Conservation (phyloP, 1,284 basidiomycete genomes). For the Malassezia cuniculi region DNA sequence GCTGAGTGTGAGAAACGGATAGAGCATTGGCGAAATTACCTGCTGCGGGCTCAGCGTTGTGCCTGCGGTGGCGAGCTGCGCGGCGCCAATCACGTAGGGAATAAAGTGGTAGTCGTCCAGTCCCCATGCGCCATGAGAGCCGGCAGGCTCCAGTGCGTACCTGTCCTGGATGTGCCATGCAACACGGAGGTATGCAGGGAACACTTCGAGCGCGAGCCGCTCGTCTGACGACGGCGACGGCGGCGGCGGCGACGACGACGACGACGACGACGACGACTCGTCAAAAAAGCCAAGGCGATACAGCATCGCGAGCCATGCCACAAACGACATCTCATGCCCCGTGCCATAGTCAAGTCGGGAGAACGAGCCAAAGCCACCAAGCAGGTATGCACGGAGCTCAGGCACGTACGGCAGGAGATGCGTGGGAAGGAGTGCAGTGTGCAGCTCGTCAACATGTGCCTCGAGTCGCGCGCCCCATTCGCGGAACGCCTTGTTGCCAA, state of each 20-base stretch:
- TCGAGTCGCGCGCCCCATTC: slow-evolving; percentile 69
- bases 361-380: slow-evolving; percentile 79
- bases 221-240: slow-evolving; percentile 19
- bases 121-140: slow-evolving; percentile 66
- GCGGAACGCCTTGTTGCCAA: slow-evolving; percentile 85
- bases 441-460: slow-evolving; percentile 45
- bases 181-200: slow-evolving; percentile 64
- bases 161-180: slow-evolving; percentile 76
- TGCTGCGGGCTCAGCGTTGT: no score
- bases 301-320: slow-evolving; percentile 32
- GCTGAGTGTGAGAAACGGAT: not conserved
- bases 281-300: slow-evolving; percentile 24
- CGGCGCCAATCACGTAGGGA: slow-evolving; percentile 81
- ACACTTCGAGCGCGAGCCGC: slow-evolving; percentile 50
- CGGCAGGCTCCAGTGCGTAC: slow-evolving; percentile 55
- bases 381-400: slow-evolving; percentile 61
- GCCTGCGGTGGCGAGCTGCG: slow-evolving; percentile 58
- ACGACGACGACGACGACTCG: no score
- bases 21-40: slow-evolving; percentile 1
- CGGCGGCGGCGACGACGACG: not conserved
- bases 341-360: slow-evolving; percentile 89
- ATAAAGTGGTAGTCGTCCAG: slow-evolving; percentile 82
- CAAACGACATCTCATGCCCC: slow-evolving; percentile 60
- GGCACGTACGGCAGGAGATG: slow-evolving; percentile 51
- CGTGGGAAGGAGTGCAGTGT: slow-evolving; percentile 48